phyloP scores from a whole-genome alignment of 192 early-diverging fungal species.

The Backusella macrospora region DNA sequence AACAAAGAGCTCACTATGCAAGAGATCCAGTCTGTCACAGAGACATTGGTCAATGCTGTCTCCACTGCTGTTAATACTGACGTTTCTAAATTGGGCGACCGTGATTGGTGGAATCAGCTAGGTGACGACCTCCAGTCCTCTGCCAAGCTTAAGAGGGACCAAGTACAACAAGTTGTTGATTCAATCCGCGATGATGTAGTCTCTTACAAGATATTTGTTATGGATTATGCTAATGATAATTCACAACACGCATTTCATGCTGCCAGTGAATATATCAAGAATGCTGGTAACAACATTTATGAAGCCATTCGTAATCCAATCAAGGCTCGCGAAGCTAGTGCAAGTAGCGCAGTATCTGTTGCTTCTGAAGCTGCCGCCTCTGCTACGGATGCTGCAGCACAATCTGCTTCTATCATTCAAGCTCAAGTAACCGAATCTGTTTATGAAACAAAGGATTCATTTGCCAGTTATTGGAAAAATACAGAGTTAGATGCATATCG shows the following conservation, averaged over 20 bases:
- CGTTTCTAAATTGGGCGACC: constrained; percentile 2
- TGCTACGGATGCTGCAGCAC: constrained; percentile 22
- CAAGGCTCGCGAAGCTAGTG: not conserved
- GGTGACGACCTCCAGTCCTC: not conserved
- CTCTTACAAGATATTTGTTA: constrained; percentile 19
- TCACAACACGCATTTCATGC: constrained; percentile 7
- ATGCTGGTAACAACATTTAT: constrained; percentile 16
- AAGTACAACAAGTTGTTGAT: not conserved
- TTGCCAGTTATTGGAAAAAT: constrained; percentile 20
- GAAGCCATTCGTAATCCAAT: constrained; percentile 1
- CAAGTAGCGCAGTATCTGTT: not conserved
- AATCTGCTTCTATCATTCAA: not conserved
- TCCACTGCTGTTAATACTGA: not conserved
- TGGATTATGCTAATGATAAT: constrained; percentile 16
- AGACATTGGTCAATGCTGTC: not conserved
- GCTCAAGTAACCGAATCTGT: constrained; percentile 25
- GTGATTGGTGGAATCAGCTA: constrained; percentile 18
- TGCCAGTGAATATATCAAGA: constrained; percentile 18
- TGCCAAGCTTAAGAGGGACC: not conserved
- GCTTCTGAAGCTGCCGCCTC: constrained; percentile 21
- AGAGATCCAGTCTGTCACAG: not conserved
- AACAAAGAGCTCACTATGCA: constrained; percentile 22
- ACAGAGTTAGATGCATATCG: constrained; percentile 8
- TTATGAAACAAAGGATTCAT: not conserved
- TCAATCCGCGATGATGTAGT: constrained; percentile 2